phyloP scores from a whole-genome alignment of 306 rosid species.

The Elaeagnus macrophylla region DNA sequence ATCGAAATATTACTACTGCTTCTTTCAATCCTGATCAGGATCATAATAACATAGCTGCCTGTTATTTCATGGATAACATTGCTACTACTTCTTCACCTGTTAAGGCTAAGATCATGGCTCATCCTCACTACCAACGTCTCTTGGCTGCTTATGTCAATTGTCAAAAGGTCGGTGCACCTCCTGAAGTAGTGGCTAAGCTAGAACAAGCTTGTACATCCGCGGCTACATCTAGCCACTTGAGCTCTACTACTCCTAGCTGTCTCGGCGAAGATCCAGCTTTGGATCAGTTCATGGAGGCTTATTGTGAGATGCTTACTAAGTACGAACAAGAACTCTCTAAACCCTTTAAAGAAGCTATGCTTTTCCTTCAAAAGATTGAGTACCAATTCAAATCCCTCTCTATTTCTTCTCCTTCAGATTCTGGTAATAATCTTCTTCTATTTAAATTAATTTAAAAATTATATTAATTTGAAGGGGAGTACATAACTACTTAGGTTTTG shows the following conservation, averaged over 20 bases:
- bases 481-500: too few species aligned
- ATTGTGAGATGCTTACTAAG: conserved; percentile 93
- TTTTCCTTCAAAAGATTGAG: conserved; percentile 73
- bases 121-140: conserved; percentile 96
- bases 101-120: conserved; percentile 90
- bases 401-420: conserved; percentile 54
- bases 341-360: conserved; percentile 92
- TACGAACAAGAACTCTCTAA: conserved; percentile 90
- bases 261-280: conserved; percentile 90
- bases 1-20: conserved; percentile 22
- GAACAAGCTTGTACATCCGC: conserved; percentile 73
- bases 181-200: conserved; percentile 67
- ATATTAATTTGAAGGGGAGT: too few species aligned
- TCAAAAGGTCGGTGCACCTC: conserved; percentile 98
- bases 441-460: too few species aligned
- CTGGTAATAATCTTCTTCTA: not conserved
- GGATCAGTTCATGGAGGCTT: conserved; percentile 99
- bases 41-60: conserved; percentile 24
- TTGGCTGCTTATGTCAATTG: conserved; percentile 78
- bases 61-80: conserved; percentile 59
- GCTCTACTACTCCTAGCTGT: conserved; percentile 25
- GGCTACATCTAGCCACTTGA: conserved; percentile 29
- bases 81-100: conserved; percentile 29
- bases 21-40: conserved; percentile 26
- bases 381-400: conserved; percentile 72